Base-by-base conservation (phyloP, 1,284 basidiomycete genomes). In the Sporisorium sorghi region DNA sequence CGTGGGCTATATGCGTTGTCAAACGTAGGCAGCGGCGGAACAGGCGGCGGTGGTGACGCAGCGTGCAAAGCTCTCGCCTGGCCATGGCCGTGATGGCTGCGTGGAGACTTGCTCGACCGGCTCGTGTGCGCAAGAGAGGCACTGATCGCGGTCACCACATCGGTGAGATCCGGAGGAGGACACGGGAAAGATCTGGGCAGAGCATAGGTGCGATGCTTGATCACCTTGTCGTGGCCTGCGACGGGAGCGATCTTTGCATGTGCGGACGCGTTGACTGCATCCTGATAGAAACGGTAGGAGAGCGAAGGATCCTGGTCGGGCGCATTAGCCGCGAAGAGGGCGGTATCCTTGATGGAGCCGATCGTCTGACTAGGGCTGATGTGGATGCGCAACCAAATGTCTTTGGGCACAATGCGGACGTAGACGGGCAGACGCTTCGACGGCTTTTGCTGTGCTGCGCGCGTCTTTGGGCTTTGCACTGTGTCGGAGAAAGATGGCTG, bases 391-490 rank as follows among this genome's bases (percentile, higher is more conserved):
- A 80, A 33, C 77, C 77, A 80, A 3, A 77, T 49, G 44, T 80
- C 78, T 30, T 77, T 78, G 30, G 77, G 78, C 0, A 80, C 77
- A 28, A 80, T 66, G 26, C 78, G 73, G 24, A 80, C 53, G 51
- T 80, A 76, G 54, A 80, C 28, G 8, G 78, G 76, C 6, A 79
- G 55, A 1, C 52, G 47, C 12, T 55, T 47, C 0, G 49, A 30
- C 2, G 44, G 6, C 30, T 26, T 48, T 35, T 46, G 26, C 4
- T 23, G 28, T 5, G 46, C 8, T 5, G 46, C 8, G 23, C 46
- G 33, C 12, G 28, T 24, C 14, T 46, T 33, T 28, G 30, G 47
- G 35, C 37, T 61, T 3, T 47, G 28, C 6, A 50, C 21, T 0
- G 59, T 19, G 15, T 55, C 46, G 24, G 39, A 9, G 21, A 28